These are phyloP conservation scores for Dovyalis caffra DNA, from an alignment of 345 rosid genomes.

Conservation along the genomic window DNA sequence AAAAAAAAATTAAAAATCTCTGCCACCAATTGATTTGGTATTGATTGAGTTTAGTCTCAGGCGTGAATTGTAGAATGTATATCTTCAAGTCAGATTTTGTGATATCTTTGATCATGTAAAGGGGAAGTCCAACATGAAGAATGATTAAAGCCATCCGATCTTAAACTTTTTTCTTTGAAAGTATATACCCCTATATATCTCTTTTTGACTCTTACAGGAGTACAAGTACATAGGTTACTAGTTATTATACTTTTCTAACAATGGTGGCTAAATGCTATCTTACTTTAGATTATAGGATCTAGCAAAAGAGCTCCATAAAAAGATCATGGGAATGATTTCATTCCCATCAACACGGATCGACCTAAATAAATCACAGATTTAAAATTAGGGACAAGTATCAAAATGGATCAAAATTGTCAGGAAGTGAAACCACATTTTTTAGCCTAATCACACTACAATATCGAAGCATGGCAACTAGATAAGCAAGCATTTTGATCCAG, in stretches of 20 bases:
- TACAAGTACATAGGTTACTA: neutral
- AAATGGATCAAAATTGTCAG: too few species aligned
- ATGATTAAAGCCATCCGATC: constrained; percentile 26
- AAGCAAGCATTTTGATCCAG: too few species aligned
- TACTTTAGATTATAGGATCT: neutral
- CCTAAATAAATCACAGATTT: neutral
- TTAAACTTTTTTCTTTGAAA: constrained; percentile 3
- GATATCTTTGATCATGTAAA: neutral
- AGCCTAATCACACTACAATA: neutral
- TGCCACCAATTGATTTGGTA: neutral
- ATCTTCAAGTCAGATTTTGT: neutral
- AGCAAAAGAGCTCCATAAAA: neutral
- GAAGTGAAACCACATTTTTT: neutral
- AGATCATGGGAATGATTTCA: neutral
- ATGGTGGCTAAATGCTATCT: neutral
- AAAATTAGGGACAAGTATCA: too few species aligned
- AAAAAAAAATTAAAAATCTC: neutral
- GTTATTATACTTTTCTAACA: neutral
- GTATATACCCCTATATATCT: constrained; percentile 15
- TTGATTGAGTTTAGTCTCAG: neutral
- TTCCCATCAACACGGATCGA: neutral
- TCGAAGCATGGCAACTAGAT: neutral
- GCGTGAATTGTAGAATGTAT: neutral
- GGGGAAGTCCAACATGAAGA: constrained; percentile 13
- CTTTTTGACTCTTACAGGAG: constrained; percentile 27